Evolutionary conservation across 2,329 filamentous ascomycete species (phyloP), one percentile per base, ranked within the genome.

Genomic region (Nemania diffusa): DNA sequence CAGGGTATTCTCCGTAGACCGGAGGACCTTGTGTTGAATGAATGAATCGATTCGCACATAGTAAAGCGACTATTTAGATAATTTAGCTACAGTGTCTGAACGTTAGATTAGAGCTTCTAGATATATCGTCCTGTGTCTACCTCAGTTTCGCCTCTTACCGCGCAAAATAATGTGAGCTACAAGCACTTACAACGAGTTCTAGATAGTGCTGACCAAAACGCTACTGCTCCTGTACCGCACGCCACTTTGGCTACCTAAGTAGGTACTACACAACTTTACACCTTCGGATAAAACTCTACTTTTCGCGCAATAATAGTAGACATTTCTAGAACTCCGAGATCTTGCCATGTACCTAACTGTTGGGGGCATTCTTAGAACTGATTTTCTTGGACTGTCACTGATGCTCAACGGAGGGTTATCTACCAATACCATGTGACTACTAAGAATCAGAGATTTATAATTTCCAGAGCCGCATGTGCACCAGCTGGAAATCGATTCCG

Each of bases 201-300:
- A 11, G 32, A 5, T 5, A 5, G 5, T 34, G 32, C 32, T 5
- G 32, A 11, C n/a, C n/a, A n/a, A n/a, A n/a, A n/a, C n/a, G n/a
- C n/a, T n/a, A n/a, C n/a, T n/a, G 32, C 5, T 11, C 32, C 32
- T 34, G 32, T 34, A 34, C 32, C 11, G 11, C 32, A 34, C 11
- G 11, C n/a, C 32, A 34, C 32, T 5, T 34, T 40, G 3, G 9
- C 15, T 40, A 40, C 3, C 37, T 40, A 17, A 15, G 37, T 32
- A 32, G 29, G 9, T 40, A 40, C 32, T 11, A 40, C 15, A 40
- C 37, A 17, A 9, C 37, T 40, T 40, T 40, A 3, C 9, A 13
- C 9, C 26, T 29, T 58, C 56, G 27, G 56, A 37, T 58, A 34
- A 20, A 58, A 24, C 15, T 58, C 5, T 24, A 24, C n/a, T 42